A percentile compares a stretch with the other conserved stretches of the same genome.
phyloP scores from a whole-genome alignment of 495 filamentous ascomycete genomes.

The Rhypophila decipiens region DNA sequence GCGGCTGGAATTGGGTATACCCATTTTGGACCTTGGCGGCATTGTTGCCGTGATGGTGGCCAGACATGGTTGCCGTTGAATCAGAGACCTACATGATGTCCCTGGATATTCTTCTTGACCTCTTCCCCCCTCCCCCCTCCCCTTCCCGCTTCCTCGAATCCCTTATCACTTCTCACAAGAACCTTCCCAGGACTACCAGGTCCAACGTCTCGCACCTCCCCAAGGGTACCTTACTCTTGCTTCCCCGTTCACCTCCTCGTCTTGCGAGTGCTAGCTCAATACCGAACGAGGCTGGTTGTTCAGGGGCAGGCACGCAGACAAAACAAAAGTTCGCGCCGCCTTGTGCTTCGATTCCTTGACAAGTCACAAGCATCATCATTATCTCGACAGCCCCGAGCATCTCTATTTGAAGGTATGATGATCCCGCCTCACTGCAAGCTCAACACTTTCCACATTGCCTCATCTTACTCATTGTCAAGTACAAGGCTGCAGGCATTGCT shows the following conservation, averaged over 20 bases:
- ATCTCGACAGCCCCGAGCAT: neutral
- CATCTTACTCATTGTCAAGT: too few species aligned
- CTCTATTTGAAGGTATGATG: neutral
- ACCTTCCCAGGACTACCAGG: neutral
- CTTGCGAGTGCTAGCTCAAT: slow-evolving; percentile 1
- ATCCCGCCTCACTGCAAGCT: neutral
- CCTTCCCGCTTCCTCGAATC: neutral
- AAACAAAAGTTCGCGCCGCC: too few species aligned
- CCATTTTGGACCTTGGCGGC: too few species aligned
- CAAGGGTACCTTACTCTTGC: neutral
- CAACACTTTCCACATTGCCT: neutral
- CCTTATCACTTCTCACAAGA: neutral
- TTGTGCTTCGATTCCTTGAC: too few species aligned
- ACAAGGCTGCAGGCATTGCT: too few species aligned
- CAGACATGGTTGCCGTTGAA: neutral
- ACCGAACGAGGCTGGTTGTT: neutral
- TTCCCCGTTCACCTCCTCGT: neutral
- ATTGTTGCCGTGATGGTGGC: too few species aligned
- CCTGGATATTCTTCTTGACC: too few species aligned
- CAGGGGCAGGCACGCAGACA: neutral
- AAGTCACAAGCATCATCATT: neutral
- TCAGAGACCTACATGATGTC: neutral
- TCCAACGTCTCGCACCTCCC: neutral
- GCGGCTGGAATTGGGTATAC: neutral
- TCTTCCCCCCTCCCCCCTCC: neutral